Conservation (phyloP, 495 filamentous ascomycete genomes). For the Rhizodiscina lignyota region DNA sequence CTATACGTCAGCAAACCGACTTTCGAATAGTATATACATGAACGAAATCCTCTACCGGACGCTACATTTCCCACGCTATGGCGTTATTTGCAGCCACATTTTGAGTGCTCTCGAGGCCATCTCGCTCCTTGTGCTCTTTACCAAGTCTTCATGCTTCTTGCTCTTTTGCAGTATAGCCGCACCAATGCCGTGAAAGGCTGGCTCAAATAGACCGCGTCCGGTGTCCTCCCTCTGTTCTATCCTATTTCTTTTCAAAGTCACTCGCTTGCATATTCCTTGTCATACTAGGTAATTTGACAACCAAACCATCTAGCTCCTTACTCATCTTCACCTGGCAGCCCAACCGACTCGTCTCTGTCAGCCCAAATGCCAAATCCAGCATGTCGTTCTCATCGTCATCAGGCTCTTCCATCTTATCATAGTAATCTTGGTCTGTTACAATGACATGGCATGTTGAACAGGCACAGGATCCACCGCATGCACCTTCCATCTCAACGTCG, state of each 20-base stretch:
- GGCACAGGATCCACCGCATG: constrained; percentile 89
- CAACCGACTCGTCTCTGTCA: constrained; percentile 90
- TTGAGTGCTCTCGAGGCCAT: too few relatives aligned
- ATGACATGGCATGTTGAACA: constrained; percentile 98
- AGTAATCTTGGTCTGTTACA: constrained; percentile 64
- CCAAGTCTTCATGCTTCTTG: too few relatives aligned
- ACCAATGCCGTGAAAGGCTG: too few relatives aligned
- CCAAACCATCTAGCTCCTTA: constrained; percentile 72
- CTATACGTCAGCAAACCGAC: too few relatives aligned
- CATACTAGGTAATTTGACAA: constrained; percentile 75
- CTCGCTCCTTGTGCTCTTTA: too few relatives aligned
- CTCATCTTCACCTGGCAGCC: constrained; percentile 91
- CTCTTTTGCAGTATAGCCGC: too few relatives aligned
- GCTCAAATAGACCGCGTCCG: too few relatives aligned
- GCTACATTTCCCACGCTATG: too few relatives aligned
- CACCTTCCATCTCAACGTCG: constrained; percentile 96
- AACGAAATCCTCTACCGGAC: too few relatives aligned
- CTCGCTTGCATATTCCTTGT: constrained; percentile 92
- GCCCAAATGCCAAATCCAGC: constrained; percentile 87
- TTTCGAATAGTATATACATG: too few relatives aligned
- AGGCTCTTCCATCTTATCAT: constrained; percentile 83
- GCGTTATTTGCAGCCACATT: too few relatives aligned
- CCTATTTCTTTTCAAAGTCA: constrained; percentile 54
- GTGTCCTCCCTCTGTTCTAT: constrained; percentile 17
- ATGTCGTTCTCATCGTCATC: constrained; percentile 98